Base-by-base conservation (phyloP, 495 filamentous ascomycete genomes). In the Hypoxylon subgilvum region DNA sequence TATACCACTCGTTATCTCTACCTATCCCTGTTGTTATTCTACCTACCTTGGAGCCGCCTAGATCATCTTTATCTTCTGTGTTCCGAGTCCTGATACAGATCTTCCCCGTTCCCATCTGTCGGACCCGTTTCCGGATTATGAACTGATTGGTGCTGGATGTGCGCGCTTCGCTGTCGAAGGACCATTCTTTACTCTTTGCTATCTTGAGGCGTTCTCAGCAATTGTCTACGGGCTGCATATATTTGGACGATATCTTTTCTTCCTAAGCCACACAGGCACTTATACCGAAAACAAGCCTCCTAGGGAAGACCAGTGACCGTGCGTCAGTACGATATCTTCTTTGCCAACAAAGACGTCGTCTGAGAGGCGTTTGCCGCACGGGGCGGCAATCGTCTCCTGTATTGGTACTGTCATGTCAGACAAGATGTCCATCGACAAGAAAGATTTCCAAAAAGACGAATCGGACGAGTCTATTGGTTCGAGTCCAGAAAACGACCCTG, bases 371-470 rank as follows among this genome's bases (percentile, higher is more conserved):
- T 69, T 67, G 68, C 66, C 63, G 69, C 64, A n/a, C n/a, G 64
- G 35, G 34, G 57, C 61, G 63, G 66, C 62, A 58, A 61, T 55
- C 61, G 56, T 66, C 64, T 70, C 57, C 31, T 57, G 34, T 35
- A 39, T 35, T 44, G 42, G 36, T 55, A 65, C 69, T 75, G 75
- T 72, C 69, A 81, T 81, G 78, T 72, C 77, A 74, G 77, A 79
- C 68, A 79, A 76, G 61, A 84, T 84, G 81, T 84, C 81, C 32
- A 78, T 84, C 68, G 81, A 84, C 71, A 81, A 79, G 69, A 78
- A 78, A 65, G 78, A 82, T 60, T 72, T 70, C 34, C 61, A 69
- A 45, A 76, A 76, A 66, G 75, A 80, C 25, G 74, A 79, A 35
- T 81, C 76, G 52, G 79, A 82, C 21, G 80, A 82, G 23, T 84